Evolutionary conservation across 2,329 filamentous ascomycete species (phyloP).

Genomic region (Parafenestella ontariensis): DNA sequence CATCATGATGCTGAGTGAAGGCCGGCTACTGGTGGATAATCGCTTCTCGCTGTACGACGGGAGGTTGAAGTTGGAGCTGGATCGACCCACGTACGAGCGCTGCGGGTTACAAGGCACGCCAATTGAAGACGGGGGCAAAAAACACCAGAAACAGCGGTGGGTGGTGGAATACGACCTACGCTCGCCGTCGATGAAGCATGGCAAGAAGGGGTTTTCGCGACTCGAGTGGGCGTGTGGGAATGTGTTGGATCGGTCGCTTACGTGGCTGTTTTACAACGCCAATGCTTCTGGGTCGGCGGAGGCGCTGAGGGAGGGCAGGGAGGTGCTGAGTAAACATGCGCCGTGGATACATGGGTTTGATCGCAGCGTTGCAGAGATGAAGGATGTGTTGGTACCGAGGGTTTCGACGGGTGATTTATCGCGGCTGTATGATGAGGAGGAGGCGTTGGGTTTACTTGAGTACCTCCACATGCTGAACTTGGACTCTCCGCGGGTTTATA

Average conservation of each 20-base stretch:
- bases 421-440: slow-evolving; percentile 63
- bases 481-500: slow-evolving; percentile 67
- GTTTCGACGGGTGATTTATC: slow-evolving; percentile 24
- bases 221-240: slow-evolving; percentile 80
- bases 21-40: slow-evolving; percentile 72
- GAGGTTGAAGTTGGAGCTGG: slow-evolving; percentile 75
- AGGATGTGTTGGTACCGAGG: slow-evolving; percentile 37
- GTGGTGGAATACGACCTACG: slow-evolving; percentile 80
- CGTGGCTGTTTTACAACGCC: slow-evolving; percentile 81
- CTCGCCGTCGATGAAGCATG: slow-evolving; percentile 76
- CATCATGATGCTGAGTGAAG: slow-evolving; percentile 83
- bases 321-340: slow-evolving; percentile 38
- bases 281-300: slow-evolving; percentile 20
- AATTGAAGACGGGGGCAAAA: slow-evolving; percentile 63
- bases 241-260: slow-evolving; percentile 70
- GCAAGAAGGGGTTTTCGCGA: slow-evolving; percentile 82
- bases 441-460: slow-evolving; percentile 72
- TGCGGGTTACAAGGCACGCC: slow-evolving; percentile 80
- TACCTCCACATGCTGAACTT: slow-evolving; percentile 75
- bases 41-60: slow-evolving; percentile 75
- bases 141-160: slow-evolving; percentile 75
- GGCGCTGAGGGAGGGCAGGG: slow-evolving; percentile 33
- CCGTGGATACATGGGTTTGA: slow-evolving; percentile 38
- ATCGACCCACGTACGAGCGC: slow-evolving; percentile 81
- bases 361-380: slow-evolving; percentile 30